Evolutionary conservation across 768 basidiomycete species (phyloP).

Genomic region (Amanita molliuscula): DNA sequence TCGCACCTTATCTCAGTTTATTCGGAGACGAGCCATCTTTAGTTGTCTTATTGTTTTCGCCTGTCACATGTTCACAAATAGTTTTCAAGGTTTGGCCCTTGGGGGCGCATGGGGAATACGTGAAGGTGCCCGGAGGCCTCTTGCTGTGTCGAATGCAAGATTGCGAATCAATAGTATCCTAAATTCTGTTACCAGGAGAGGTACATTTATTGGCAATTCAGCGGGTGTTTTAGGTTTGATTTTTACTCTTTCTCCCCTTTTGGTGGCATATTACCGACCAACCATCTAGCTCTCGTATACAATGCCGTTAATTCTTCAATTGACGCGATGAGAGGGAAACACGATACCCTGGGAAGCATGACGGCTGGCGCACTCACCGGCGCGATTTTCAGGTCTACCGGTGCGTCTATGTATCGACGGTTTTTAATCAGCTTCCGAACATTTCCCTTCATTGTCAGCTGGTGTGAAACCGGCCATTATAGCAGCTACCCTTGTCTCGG

Average conservation of each 20-base stretch:
- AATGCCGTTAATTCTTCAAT: constrained; percentile 94
- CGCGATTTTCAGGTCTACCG: constrained; percentile 87
- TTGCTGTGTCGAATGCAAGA: constrained; percentile 77
- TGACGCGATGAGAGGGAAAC: constrained; percentile 80
- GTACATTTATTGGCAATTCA: constrained; percentile 97
- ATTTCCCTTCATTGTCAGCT: constrained; percentile 50
- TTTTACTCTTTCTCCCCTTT: constrained; percentile 17
- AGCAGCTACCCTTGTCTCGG: constrained; percentile 83
- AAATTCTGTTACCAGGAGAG: constrained; percentile 93
- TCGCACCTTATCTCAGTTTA: constrained; percentile 62
- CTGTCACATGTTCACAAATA: constrained; percentile 70
- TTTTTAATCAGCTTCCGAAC: constrained; percentile 15
- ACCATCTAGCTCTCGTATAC: constrained; percentile 78
- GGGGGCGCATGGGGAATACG: constrained; percentile 95
- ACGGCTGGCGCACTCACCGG: constrained; percentile 87
- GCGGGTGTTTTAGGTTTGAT: constrained; percentile 92
- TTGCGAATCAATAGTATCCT: constrained; percentile 95
- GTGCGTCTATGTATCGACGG: constrained; percentile 41
- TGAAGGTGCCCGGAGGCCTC: constrained; percentile 82
- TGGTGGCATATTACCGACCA: constrained; percentile 17
- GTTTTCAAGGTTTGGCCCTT: constrained; percentile 75
- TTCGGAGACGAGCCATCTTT: constrained; percentile 41
- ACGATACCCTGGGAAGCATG: constrained; percentile 89
- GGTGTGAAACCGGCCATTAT: constrained; percentile 85
- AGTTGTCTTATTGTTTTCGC: constrained; percentile 69